Conservation (phyloP, 2,329 filamentous ascomycete genomes). For the Lachnellula suecica region DNA sequence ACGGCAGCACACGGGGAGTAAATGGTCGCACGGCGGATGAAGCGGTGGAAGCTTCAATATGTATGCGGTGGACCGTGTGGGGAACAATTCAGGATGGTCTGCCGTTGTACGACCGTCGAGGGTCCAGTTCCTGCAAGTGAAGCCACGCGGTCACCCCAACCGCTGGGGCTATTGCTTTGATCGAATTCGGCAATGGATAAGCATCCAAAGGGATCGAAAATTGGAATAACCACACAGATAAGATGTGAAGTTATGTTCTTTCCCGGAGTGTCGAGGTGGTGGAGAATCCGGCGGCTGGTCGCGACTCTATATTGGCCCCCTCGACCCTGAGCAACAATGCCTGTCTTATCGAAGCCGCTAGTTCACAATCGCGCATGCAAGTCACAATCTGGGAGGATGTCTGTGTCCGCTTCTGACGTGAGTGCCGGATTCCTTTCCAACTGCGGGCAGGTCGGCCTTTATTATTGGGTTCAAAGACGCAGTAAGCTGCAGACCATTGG, state of each 20-base stretch:
- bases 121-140: constrained; percentile 30
- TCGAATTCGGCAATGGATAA: constrained; percentile 16
- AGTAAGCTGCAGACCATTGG: background rate
- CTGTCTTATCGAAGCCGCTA: constrained; percentile 27
- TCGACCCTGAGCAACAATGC: constrained; percentile 19
- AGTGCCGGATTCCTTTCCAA: constrained; percentile 1
- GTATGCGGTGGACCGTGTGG: constrained; percentile 18
- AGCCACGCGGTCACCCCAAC: constrained; percentile 29
- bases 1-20: constrained; percentile 15
- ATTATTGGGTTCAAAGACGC: background rate
- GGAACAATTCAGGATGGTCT: constrained; percentile 12
- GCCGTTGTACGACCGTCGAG: constrained; percentile 18
- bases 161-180: constrained; percentile 31
- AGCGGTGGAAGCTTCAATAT: constrained; percentile 26
- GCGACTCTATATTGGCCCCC: constrained; percentile 25
- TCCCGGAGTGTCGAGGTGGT: constrained; percentile 8
- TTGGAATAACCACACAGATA: constrained; percentile 18
- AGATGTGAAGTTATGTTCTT: constrained; percentile 1
- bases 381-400: constrained; percentile 9
- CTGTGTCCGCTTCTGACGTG: background rate
- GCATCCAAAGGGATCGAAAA: constrained; percentile 9
- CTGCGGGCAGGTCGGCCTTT: background rate
- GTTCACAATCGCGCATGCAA: constrained; percentile 14
- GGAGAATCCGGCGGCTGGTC: constrained; percentile 24
- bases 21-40: constrained; percentile 20